Conservation (phyloP, 768 basidiomycete species). For the Amanita exitialis region DNA sequence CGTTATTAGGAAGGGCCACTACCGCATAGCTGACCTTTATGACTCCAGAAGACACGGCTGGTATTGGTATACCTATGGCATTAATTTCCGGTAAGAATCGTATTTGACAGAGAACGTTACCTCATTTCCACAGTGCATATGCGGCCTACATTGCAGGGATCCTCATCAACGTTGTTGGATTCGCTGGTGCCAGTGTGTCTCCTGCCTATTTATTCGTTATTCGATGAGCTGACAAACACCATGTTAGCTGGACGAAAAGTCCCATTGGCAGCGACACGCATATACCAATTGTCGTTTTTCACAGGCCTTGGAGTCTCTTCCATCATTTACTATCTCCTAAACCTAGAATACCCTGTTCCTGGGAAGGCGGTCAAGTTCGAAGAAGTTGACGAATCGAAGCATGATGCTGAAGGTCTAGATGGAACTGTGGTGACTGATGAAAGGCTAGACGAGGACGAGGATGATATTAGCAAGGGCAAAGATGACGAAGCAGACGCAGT, state of each 20-base stretch:
- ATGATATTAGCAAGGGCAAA: neutral
- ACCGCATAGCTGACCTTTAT: slow-evolving; percentile 68
- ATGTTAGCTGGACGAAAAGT: slow-evolving; percentile 44
- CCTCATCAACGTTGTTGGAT: slow-evolving; percentile 75
- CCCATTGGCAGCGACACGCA: slow-evolving; percentile 57
- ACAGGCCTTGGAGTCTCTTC: slow-evolving; percentile 70
- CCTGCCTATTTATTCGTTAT: neutral
- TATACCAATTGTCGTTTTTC: slow-evolving; percentile 76
- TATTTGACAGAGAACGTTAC: slow-evolving; percentile 3
- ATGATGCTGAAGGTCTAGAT: neutral
- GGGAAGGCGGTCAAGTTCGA: slow-evolving; percentile 36
- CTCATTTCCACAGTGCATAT: slow-evolving; percentile 36
- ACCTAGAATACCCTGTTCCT: slow-evolving; percentile 48
- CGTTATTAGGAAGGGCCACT: slow-evolving; percentile 58
- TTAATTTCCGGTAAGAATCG: slow-evolving; percentile 53
- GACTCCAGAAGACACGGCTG: slow-evolving; percentile 42
- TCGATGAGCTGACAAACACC: slow-evolving; percentile 1
- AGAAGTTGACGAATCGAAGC: slow-evolving; percentile 38
- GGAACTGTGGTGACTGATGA: neutral
- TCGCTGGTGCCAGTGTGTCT: slow-evolving; percentile 59
- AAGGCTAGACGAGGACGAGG: neutral
- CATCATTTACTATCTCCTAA: slow-evolving; percentile 51
- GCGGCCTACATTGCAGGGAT: slow-evolving; percentile 65
- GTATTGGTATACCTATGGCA: slow-evolving; percentile 68
- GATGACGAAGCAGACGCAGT: neutral